Percentiles rank a stretch among this genome's conserved stretches.
These are phyloP conservation scores for Discostella pseudostelligera DNA, from an alignment of 108 stramenopile genomes.

Conservation along the genomic window DNA sequence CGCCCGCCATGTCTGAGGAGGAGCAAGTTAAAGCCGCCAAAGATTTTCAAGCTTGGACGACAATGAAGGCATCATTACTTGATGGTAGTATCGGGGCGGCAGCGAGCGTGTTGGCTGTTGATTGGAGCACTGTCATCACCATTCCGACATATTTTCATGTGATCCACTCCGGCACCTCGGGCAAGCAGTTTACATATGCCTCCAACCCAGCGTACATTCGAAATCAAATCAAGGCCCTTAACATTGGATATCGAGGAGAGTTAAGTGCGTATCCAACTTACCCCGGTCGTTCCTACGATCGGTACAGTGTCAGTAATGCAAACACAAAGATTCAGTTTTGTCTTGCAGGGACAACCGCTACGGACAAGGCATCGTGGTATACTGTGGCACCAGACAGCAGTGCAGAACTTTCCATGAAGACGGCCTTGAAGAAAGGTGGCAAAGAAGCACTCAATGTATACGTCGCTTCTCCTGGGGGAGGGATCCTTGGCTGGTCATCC, in stretches of 20 bases:
- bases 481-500: no score
- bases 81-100: background rate
- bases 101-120: background rate
- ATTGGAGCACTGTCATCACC: conserved; percentile 14
- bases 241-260: conserved; percentile 3
- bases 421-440: conserved; percentile 3
- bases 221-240: conserved; percentile 12
- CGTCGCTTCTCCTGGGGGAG: background rate
- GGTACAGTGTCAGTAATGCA: background rate
- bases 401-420: background rate
- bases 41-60: no score
- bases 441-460: conserved; percentile 28
- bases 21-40: no score
- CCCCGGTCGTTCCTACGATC: conserved; percentile 6
- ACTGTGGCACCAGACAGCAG: no score
- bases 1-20: no score
- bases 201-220: background rate
- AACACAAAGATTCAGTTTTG: background rate
- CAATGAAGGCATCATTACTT: no score
- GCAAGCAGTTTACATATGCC: conserved; percentile 1
- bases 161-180: conserved; percentile 4
- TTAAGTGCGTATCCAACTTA: background rate
- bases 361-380: background rate
- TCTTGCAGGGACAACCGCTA: background rate
- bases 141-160: conserved; percentile 9